phyloP scores from a whole-genome alignment of 2,329 filamentous ascomycete genomes.

The Talaromyces sp. region DNA sequence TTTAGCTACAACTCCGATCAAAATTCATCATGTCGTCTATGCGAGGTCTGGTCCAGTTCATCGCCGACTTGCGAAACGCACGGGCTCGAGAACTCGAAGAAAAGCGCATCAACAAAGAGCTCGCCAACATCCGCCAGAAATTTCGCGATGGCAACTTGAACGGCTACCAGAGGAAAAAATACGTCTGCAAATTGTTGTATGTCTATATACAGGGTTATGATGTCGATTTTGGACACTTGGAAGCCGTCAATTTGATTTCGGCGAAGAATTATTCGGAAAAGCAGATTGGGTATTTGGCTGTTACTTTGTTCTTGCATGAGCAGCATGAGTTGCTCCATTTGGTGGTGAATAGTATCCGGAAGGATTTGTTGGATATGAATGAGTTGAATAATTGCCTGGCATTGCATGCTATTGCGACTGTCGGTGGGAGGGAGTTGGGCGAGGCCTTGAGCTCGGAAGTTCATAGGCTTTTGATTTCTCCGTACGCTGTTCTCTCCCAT shows the following conservation, averaged over 20 bases:
- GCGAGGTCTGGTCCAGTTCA: conserved; percentile 90
- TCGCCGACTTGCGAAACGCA: conserved; percentile 92
- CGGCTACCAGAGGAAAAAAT: conserved; percentile 99
- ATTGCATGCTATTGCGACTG: conserved; percentile 95
- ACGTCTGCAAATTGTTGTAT: conserved; percentile 98
- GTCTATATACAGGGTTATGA: conserved; percentile 99
- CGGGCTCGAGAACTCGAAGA: conserved; percentile 93
- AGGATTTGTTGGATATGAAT: conserved; percentile 91
- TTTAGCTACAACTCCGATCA: neutral
- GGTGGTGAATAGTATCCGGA: conserved; percentile 97
- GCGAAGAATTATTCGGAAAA: conserved; percentile 98
- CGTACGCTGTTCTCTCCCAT: conserved; percentile 58
- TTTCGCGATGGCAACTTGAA: conserved; percentile 94
- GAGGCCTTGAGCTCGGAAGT: conserved; percentile 90
- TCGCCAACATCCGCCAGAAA: conserved; percentile 97
- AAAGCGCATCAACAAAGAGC: conserved; percentile 98
- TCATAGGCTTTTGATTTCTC: conserved; percentile 88
- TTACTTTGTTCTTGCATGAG: conserved; percentile 95
- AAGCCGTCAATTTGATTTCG: conserved; percentile 96
- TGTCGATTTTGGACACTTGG: conserved; percentile 96
- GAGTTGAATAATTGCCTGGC: conserved; percentile 97
- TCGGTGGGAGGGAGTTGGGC: conserved; percentile 94
- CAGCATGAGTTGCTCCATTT: conserved; percentile 93
- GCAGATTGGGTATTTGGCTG: conserved; percentile 96
- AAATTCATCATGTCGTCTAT: conserved; percentile 46